Evolutionary conservation across 2,329 filamentous ascomycete genomes (phyloP).

Genomic region (Plenodomus biglobosus): DNA sequence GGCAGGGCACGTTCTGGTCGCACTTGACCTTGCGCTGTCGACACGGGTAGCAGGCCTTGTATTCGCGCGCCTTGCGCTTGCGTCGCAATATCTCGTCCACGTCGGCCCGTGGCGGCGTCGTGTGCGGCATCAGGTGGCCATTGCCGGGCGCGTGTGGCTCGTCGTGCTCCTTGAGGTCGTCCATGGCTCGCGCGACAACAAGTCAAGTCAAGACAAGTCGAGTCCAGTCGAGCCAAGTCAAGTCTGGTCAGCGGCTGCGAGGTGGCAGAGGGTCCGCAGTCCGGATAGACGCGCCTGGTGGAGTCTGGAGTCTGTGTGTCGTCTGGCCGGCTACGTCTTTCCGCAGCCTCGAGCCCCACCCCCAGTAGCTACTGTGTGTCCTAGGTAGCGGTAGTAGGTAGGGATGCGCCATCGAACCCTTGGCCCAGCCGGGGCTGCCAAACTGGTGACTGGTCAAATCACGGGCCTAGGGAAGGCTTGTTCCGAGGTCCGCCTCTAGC

Average conservation of each 20-base stretch:
- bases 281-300: conserved; percentile 18
- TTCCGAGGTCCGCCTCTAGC: no score
- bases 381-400: no score
- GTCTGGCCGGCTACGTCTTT: conserved; percentile 1
- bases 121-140: conserved; percentile 31
- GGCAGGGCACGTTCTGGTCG: conserved; percentile 52
- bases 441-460: conserved; percentile 7
- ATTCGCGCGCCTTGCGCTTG: conserved; percentile 55
- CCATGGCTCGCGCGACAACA: conserved; percentile 18
- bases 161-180: conserved; percentile 31
- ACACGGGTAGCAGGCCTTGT: conserved; percentile 57
- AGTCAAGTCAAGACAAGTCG: background rate
- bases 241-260: no score
- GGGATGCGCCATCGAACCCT: conserved; percentile 1
- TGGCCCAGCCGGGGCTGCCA: background rate
- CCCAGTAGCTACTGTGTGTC: no score
- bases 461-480: conserved; percentile 14
- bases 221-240: no score
- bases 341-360: conserved; percentile 20
- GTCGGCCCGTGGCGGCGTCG: conserved; percentile 48
- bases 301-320: conserved; percentile 2
- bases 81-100: conserved; percentile 54
- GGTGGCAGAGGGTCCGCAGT: no score
- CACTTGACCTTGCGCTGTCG: conserved; percentile 52
- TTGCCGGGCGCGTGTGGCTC: conserved; percentile 23